Evolutionary conservation across 257 asterid species (phyloP), one percentile per base, ranked within the genome.

Genomic region (Rauvolfia tetraphylla): DNA sequence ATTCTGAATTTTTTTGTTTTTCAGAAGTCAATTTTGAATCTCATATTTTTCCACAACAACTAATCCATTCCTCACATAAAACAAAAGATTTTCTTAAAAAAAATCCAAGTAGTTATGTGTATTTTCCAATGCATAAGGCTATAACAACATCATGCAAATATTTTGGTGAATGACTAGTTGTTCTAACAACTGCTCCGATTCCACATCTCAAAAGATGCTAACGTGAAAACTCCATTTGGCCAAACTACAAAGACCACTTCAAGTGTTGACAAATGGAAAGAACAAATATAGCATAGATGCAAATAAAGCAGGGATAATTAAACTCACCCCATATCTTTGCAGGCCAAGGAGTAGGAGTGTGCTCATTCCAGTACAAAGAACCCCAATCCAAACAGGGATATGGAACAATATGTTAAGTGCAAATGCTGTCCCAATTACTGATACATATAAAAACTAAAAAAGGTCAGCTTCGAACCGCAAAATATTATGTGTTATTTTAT

Each of bases 391-490:
- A 31, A 94, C 89, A 4, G 97, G 98, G 39, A 94, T 82, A 38
- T 88, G 75, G 78, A 94, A 92, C 81, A 94, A 59, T 80, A 94
- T 94, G 71, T 94, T 94, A 0, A 94, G 87, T 23, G 92, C 98
- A 85, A 94, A 94, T 7, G 98, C 98, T 56, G 98, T 94, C 79
- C 98, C 98, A 25, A 94, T 94, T 62, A 94, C 98, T 94, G 86
- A 74, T 4, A 18, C 25, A 42, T 18, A 51, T 1, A 9, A 48
- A 36, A 42, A 8, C 25, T 0, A 68, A 7, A 39, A 38, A 38
- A 10, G 14, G 3, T 31, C 13, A 66, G 71, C 15, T 25, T 25
- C 46, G n/a, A n/a, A 66, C 14, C 18, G 49, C 14, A 65, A 48
- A 33, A 2, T 48, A 3, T 38, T n/a, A 38, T 7, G 25, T n/a